Evolutionary conservation across 2,329 filamentous ascomycete genomes (phyloP), one percentile per base, ranked within the genome.

Genomic region (Alternaria panax): DNA sequence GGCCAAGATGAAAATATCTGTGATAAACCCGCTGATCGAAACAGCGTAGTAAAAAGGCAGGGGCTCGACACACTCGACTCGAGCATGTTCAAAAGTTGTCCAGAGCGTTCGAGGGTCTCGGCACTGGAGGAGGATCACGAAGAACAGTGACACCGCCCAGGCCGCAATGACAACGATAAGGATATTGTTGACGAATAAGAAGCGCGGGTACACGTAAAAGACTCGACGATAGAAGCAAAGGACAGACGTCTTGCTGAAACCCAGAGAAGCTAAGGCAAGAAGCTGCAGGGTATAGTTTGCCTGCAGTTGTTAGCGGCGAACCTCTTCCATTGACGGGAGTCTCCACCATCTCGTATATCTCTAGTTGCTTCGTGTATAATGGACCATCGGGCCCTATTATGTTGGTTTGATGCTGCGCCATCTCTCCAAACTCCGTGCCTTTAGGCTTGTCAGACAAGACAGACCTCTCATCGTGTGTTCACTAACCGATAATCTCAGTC

Each of bases 171-270:
- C 24, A 7, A 55, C 7, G 6, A 55, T 55, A 7, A 55, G 22
- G 8, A 48, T 27, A 5, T 22, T 55, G 25, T 47, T 47, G 7
- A 30, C 25, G 28, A 48, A 16, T 9, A 47, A 7, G 11, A 55
- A 55, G 1, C 40, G 25, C 0, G 12, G 7, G 11, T 55, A 47
- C 8, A 55, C 52, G 20, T 34, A 28, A 27, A 55, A 55, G 7
- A 55, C 45, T 16, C 52, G 52, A 42, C 52, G 52, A 24, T 55
- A 55, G 22, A 55, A 55, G n/a, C 20, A 18, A 14, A 55, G 24
- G 20, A 55, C 42, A 5, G 52, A 55, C 2, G n/a, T 14, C 42
- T 55, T 55, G 28, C n/a, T 55, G 25, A 48, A 40, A 7, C 42
- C 52, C 12, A 55, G 7, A 28, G 42, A 55, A 6, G 16, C 30